Evolutionary conservation across 257 asterid genomes (phyloP), one percentile per base, ranked within the genome.

Genomic region (Cordia subcordata): DNA sequence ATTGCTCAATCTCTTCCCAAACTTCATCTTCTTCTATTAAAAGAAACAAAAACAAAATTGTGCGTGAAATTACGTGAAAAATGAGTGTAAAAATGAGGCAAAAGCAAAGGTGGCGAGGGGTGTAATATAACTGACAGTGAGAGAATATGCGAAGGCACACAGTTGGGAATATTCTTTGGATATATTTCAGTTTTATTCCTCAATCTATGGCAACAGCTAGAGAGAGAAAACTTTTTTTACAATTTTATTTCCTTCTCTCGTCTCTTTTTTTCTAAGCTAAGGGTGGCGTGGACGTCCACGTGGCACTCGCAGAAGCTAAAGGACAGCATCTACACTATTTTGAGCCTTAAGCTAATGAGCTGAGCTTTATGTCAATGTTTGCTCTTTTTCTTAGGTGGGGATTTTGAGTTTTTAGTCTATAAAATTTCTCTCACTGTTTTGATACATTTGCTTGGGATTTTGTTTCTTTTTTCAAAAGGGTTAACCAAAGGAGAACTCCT

Each of bases 1-100:
- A 53, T 78, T 80, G 70, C 88, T 91, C 73, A 91, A 57, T 53
- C 94, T 88, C 79, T 91, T 91, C 4, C 98, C 98, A 42, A 91
- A 91, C 69, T 91, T 91, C 98, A 91, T 91, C 11, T 1, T 46
- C 52, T 10, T 18, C 32, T 22, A 13, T 19, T 22, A 1, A 5
- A 47, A 27, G 14, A 17, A 56, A 46, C 20, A 11, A 12, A 5
- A 22, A 5, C 5, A 1, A 46, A 23, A 68, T 22, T 13, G 13
- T 37, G 3, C 16, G n/a, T n/a, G n/a, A n/a, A n/a, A n/a, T n/a
- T 38, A 38, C 2, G 39, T 47, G 35, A 53, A 44, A 64, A 69
- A 38, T 63, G 61, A 27, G 58, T 63, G 69, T 66, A 13, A 1
- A 54, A 49, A 18, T 4, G 14, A 40, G 51, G 49, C 55, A 40